Evolutionary conservation across 2,329 filamentous ascomycete species (phyloP).

Genomic region (Coniochaeta sp.): DNA sequence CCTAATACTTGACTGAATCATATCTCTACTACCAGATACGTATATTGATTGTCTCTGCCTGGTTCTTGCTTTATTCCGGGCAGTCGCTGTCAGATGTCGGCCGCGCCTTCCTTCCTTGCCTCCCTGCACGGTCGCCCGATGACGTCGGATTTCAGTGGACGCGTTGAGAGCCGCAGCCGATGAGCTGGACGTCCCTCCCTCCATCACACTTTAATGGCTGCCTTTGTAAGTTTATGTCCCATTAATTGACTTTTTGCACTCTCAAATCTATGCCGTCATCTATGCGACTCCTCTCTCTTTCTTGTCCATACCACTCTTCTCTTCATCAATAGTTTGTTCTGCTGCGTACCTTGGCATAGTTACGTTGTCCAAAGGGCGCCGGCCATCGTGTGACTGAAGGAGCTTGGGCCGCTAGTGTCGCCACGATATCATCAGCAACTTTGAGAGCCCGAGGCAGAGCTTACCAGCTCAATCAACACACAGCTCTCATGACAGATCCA

Average conservation of each 20-base stretch:
- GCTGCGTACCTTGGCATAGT: neutral
- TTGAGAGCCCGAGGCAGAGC: neutral
- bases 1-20: too few species aligned
- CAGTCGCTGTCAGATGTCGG: neutral
- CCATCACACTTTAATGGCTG: conserved; percentile 17
- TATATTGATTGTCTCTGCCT: neutral
- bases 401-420: neutral
- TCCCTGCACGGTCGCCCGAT: neutral
- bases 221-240: conserved; percentile 24
- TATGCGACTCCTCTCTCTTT: neutral
- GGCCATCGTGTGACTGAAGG: neutral
- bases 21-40: too few species aligned
- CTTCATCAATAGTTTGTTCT: neutral
- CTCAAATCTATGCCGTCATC: too few species aligned
- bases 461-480: neutral
- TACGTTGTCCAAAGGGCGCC: neutral
- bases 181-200: neutral
- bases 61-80: neutral
- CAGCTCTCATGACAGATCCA: neutral
- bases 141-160: neutral
- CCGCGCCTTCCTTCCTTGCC: neutral
- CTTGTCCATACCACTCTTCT: neutral
- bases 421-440: neutral
- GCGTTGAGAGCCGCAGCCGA: neutral
- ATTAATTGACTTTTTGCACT: neutral